Conservation (phyloP, 352 stramenopile species). For the Lagenidium sp. region DNA sequence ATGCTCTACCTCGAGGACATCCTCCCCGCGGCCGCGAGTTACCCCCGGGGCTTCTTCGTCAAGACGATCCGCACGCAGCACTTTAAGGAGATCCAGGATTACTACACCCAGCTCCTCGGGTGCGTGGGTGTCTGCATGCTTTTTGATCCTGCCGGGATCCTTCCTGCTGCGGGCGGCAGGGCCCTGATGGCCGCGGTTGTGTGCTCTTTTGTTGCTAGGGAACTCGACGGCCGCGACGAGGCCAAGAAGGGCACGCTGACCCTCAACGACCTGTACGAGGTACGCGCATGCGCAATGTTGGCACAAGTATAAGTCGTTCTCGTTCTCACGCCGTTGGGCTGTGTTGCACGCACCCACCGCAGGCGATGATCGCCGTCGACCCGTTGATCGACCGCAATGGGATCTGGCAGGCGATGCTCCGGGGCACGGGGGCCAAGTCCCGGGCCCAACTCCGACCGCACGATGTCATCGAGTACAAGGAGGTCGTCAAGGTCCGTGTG, state of each 20-base stretch:
- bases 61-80: constrained; percentile 76
- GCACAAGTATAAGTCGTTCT: background rate
- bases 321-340: too few species aligned
- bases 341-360: too few species aligned
- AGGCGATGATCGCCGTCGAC: constrained; percentile 42
- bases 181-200: too few species aligned
- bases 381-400: constrained; percentile 27
- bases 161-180: too few species aligned
- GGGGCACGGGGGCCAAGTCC: constrained; percentile 31
- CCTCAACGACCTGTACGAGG: constrained; percentile 21
- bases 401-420: constrained; percentile 23
- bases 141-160: background rate
- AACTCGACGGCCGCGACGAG: constrained; percentile 40
- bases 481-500: constrained; percentile 31
- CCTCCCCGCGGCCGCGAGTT: constrained; percentile 29
- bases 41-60: constrained; percentile 59
- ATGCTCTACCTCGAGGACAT: constrained; percentile 73
- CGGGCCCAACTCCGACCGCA: constrained; percentile 32
- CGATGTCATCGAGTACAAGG: constrained; percentile 46
- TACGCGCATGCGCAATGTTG: constrained; percentile 3
- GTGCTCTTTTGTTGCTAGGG: constrained; percentile 30
- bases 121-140: constrained; percentile 14
- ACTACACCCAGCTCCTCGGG: constrained; percentile 44
- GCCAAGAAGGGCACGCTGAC: constrained; percentile 34
- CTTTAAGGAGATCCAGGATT: constrained; percentile 80